Evolutionary conservation across 2,329 filamentous ascomycete species (phyloP), one percentile per base, ranked within the genome.

Genomic region (Colletotrichum sp.): DNA sequence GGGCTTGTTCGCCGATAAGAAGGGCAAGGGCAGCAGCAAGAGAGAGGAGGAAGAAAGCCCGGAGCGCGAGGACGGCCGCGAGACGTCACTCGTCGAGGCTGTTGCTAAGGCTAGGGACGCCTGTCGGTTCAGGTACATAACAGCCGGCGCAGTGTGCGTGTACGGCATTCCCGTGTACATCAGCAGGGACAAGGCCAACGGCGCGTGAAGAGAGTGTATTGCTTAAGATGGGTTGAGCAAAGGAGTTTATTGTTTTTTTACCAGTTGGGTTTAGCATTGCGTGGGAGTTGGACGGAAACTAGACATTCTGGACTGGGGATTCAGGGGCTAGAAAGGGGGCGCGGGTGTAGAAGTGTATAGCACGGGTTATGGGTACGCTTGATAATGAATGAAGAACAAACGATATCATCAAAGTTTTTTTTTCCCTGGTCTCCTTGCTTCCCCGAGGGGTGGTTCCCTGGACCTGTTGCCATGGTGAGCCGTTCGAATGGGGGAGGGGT

Each of bases 121-220:
- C n/a, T 99, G 97, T 85, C 92, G 95, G 79, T 91, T 99, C 86
- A 92, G 92, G 83, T 99, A 98, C 87, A 87, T 99, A 80, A 99
- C 98, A 81, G 97, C 96, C 1, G 97, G 96, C 13, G 96, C 96
- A 49, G 95, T 97, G 28, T 96, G 97, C 78, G 93, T 99, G 69
- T 99, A 99, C 87, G 97, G 97, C 18, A 94, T 99, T 82, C 97
- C 97, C 34, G 95, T 98, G 77, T 98, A 96, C 85, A 88, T 98
- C 78, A 85, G 84, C 64, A 81, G 81, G 76, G 81, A 78, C 69
- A 63, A 76, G 63, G 63, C n/a, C 73, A 44, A 63, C 3, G 39
- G 24, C 39, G 62, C 55, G 10, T 72, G 36, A 72, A 8, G 8
- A 13, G 55, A 28, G 6, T 7, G 36, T 15, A n/a, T 28, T 26